phyloP scores from a whole-genome alignment of 164 flowering plant genomes.

The Vitis rupestris region DNA sequence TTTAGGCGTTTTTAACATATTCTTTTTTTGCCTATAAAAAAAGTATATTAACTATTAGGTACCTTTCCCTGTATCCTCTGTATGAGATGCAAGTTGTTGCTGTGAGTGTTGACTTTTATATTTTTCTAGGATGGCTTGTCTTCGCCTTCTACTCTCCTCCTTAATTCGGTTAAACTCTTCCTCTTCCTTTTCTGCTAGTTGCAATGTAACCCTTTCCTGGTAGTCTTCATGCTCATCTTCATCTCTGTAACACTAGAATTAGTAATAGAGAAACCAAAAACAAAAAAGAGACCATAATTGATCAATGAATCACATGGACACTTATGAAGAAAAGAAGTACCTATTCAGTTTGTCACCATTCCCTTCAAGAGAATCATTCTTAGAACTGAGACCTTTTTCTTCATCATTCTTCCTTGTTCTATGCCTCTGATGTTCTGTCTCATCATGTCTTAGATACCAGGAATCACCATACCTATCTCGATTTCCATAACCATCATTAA shows the following conservation, averaged over 20 bases:
- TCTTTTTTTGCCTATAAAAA: too few species aligned
- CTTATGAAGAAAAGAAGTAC: constrained; percentile 22
- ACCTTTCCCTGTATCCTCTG: constrained; percentile 43
- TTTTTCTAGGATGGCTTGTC: constrained; percentile 84
- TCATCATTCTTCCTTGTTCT: constrained; percentile 26
- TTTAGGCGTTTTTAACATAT: too few species aligned
- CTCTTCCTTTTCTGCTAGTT: constrained; percentile 82
- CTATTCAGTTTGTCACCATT: constrained; percentile 27
- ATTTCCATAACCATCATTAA: constrained; percentile 16
- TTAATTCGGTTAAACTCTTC: constrained; percentile 80
- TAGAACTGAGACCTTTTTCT: constrained; percentile 16
- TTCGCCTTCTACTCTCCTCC: constrained; percentile 88
- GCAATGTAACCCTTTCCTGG: constrained; percentile 51
- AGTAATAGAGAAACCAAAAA: not conserved
- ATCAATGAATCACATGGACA: not conserved
- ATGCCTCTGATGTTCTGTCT: constrained; percentile 22
- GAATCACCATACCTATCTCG: constrained; percentile 32
- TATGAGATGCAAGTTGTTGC: constrained; percentile 26
- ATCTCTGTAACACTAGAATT: constrained; percentile 37
- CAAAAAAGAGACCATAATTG: not conserved
- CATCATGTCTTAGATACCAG: constrained; percentile 37
- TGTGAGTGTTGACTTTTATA: constrained; percentile 51
- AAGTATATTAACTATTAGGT: not conserved
- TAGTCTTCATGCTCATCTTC: constrained; percentile 65
- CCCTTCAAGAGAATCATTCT: constrained; percentile 19